Base-by-base conservation (phyloP, 768 basidiomycete genomes). In the Rhodosporidiobolus odoratus region DNA sequence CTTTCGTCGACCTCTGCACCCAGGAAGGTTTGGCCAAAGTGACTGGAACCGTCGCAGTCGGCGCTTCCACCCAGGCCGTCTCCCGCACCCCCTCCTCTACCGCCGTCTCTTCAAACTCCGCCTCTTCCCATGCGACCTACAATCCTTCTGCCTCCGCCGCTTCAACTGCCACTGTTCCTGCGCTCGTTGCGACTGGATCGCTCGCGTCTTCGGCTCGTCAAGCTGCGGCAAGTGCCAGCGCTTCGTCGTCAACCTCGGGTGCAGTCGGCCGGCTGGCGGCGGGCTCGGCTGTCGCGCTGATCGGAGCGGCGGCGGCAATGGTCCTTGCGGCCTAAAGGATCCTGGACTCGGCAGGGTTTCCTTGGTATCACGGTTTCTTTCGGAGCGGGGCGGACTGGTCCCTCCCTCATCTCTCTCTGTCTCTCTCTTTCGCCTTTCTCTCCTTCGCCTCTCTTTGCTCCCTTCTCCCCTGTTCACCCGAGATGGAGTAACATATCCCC, bases 1-100 rank as follows among this genome's bases (percentile, higher is more conserved):
- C 59, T 3, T 73, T 67, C 65, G 72, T 73, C 62, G 62, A 69
- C 60, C 68, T 73, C 19, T 73, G 72, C 65, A 63, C 59, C 21
- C 13, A 58, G 0, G 68, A 73, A 9, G 72, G 72, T 13, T 68
- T 73, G 68, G 72, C 72, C 13, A 37, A 52, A 9, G 68, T 73
- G 0, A 73, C 72, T 52, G 72, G 72, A 30, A 73, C 72, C 21
- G 40, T 73, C 62, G 65, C 53, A 17, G 68, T 69, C 4, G 72
- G 68, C 50, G 61, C 52, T 9, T 66, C 72, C 25, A 73, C 72
- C 41, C 16, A 30, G 16, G 2, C 64, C 25, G n/a, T 73, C 17
- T 40, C 67, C 0, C 66, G 71, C 52, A 30, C 63, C 30, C 27
- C 56, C 32, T 15, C 52, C 45, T 5, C 37, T 30, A 2, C 35